A percentile compares a stretch with the other conserved stretches of the same genome.
These are phyloP conservation scores for Brettanomyces naardenensis DNA, from an alignment of 805 yeast species.

Conservation along the genomic window DNA sequence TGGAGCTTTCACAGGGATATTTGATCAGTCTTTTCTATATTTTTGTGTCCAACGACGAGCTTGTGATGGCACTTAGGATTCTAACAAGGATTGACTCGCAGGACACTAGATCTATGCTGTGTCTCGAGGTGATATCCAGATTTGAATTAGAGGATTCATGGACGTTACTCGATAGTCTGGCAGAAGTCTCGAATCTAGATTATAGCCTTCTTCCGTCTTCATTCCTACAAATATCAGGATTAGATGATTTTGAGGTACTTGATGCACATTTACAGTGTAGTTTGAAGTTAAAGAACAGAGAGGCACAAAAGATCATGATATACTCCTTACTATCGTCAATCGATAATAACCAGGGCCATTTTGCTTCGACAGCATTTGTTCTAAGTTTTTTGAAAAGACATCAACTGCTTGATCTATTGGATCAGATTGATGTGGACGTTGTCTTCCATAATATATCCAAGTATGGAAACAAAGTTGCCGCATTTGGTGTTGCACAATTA, in stretches of 20 bases:
- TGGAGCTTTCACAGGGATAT: slow-evolving; percentile 7
- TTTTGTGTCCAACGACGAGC: slow-evolving; percentile 6
- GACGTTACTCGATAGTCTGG: not conserved
- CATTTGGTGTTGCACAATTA: slow-evolving; percentile 8
- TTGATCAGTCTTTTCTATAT: slow-evolving; percentile 6
- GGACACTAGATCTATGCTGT: slow-evolving; percentile 2
- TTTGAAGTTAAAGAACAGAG: not conserved
- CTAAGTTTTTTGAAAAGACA: slow-evolving; percentile 7
- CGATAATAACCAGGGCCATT: slow-evolving; percentile 11
- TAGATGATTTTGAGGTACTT: slow-evolving; percentile 8
- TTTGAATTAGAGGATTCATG: slow-evolving; percentile 5
- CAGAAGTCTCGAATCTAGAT: not conserved
- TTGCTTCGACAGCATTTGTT: slow-evolving; percentile 11
- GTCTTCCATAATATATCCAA: slow-evolving; percentile 12
- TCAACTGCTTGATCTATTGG: slow-evolving; percentile 4
- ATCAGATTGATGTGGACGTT: slow-evolving; percentile 9
- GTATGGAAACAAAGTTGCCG: slow-evolving; percentile 14
- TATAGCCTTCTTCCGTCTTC: slow-evolving; percentile 7
- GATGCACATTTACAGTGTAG: slow-evolving; percentile 2
- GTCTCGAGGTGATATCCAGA: slow-evolving; percentile 5
- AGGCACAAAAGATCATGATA: slow-evolving; percentile 10
- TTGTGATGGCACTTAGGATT: slow-evolving; percentile 7
- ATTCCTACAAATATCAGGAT: slow-evolving; percentile 5
- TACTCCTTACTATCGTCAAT: slow-evolving; percentile 14
- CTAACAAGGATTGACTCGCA: slow-evolving; percentile 6